Conservation (phyloP, 495 filamentous ascomycete species). For the Neurospora sp. region DNA sequence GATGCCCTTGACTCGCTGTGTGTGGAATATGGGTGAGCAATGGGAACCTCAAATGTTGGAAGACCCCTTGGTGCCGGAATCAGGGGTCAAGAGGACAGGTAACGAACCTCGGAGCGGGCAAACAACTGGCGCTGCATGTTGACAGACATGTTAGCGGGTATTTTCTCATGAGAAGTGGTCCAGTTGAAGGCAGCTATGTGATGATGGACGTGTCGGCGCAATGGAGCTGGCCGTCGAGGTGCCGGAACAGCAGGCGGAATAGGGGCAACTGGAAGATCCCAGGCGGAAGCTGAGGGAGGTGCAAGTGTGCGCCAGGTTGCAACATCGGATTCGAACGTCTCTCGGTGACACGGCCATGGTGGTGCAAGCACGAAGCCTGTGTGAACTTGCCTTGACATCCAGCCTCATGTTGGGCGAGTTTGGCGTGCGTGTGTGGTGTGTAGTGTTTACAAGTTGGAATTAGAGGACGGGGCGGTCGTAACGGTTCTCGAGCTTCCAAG, state of each 20-base stretch:
- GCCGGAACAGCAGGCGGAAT: background rate
- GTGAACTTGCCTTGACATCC: constrained; percentile 72
- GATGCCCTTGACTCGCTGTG: constrained; percentile 92
- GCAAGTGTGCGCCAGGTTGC: background rate
- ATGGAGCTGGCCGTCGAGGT: background rate
- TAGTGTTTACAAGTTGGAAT: background rate
- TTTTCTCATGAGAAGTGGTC: background rate
- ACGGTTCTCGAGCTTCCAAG: constrained; percentile 9
- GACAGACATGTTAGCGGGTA: constrained; percentile 16
- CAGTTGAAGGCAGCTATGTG: background rate
- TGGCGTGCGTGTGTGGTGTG: background rate
- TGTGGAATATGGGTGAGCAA: constrained; percentile 20
- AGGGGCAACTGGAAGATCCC: constrained; percentile 8
- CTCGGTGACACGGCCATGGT: constrained; percentile 4
- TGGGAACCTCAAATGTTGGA: background rate
- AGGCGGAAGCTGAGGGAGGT: constrained; percentile 3
- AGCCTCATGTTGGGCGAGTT: constrained; percentile 60
- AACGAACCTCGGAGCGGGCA: constrained; percentile 27
- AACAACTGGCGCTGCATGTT: constrained; percentile 29
- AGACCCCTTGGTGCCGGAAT: background rate
- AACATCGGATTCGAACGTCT: constrained; percentile 10
- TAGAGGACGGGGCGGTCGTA: background rate
- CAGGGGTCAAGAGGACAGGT: constrained; percentile 70
- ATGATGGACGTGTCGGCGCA: constrained; percentile 5
- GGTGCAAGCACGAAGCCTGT: constrained; percentile 1